A percentile compares a stretch with the other conserved stretches of the same genome.
Conservation (phyloP, 768 basidiomycete species). For the Xerocomellus intermedius region DNA sequence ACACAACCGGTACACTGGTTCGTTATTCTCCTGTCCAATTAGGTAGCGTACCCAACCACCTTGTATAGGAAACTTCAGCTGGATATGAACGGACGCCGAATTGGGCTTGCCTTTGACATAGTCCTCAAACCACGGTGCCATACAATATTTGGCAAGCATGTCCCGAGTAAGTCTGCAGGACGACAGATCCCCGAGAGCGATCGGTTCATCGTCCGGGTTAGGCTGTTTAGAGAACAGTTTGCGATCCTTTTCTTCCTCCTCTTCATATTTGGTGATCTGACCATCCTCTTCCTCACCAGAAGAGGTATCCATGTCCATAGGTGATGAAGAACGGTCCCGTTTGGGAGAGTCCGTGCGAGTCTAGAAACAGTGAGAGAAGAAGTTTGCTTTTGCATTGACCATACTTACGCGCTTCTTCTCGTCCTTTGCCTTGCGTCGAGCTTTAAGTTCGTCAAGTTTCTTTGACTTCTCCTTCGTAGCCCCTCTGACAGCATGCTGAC, state of each 20-base stretch:
- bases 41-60: slow-evolving; percentile 87
- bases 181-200: slow-evolving; percentile 57
- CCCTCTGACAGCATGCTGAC: slow-evolving; percentile 71
- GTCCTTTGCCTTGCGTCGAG: slow-evolving; percentile 82
- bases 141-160: slow-evolving; percentile 65
- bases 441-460: slow-evolving; percentile 83
- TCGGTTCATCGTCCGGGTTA: slow-evolving; percentile 45
- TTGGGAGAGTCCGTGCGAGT: slow-evolving; percentile 55
- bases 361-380: slow-evolving; percentile 31
- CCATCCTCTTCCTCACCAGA: slow-evolving; percentile 76
- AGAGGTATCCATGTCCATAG: slow-evolving; percentile 86
- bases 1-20: slow-evolving; percentile 78
- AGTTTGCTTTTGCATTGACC: neutral
- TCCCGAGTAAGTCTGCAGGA: slow-evolving; percentile 66
- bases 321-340: slow-evolving; percentile 73
- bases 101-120: slow-evolving; percentile 63
- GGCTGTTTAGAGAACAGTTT: slow-evolving; percentile 46
- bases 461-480: slow-evolving; percentile 77
- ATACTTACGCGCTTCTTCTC: slow-evolving; percentile 76
- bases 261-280: slow-evolving; percentile 69
- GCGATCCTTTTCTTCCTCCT: slow-evolving; percentile 66
- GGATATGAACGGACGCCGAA: neutral
- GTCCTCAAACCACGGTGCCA: slow-evolving; percentile 84
- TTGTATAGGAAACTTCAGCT: slow-evolving; percentile 28
- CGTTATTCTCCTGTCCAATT: slow-evolving; percentile 59